phyloP scores from a whole-genome alignment of 345 rosid species.

The Anastatica hierochuntica region DNA sequence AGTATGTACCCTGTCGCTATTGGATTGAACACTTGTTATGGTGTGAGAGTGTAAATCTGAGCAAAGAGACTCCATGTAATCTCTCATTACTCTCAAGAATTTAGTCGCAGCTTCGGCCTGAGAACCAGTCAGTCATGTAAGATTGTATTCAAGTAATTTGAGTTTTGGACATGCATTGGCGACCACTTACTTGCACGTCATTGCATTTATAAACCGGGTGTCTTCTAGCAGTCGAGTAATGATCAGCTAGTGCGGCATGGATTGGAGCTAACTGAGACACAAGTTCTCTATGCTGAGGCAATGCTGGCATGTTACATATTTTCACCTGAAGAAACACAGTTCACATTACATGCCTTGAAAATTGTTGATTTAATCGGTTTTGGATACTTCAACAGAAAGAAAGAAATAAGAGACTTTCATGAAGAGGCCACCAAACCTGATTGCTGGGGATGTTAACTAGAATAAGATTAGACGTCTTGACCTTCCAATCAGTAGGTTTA shows the following conservation, averaged over 20 bases:
- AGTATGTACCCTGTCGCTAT: conserved; percentile 62
- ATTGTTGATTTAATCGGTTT: background rate
- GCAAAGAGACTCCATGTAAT: conserved; percentile 81
- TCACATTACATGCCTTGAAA: conserved; percentile 1
- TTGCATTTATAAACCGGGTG: conserved; percentile 80
- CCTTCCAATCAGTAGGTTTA: conserved; percentile 65
- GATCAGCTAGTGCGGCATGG: conserved; percentile 50
- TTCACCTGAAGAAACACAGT: conserved; percentile 27
- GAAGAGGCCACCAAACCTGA: conserved; percentile 44
- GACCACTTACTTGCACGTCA: conserved; percentile 62
- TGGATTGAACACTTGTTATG: conserved; percentile 90
- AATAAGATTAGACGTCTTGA: conserved; percentile 71
- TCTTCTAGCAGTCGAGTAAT: conserved; percentile 49
- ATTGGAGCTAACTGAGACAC: conserved; percentile 59
- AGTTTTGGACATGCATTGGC: conserved; percentile 1
- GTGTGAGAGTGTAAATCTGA: conserved; percentile 70
- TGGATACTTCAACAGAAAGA: background rate
- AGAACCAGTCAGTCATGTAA: background rate
- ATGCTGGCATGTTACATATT: conserved; percentile 30
- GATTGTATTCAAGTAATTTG: background rate
- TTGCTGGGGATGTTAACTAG: conserved; percentile 61
- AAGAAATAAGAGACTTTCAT: conserved; percentile 1
- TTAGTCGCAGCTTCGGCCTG: conserved; percentile 44
- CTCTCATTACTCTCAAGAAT: conserved; percentile 66
- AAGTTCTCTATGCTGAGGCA: conserved; percentile 71